Conservation (phyloP, 1,284 basidiomycete genomes). For the Exobasidium rhododendri region DNA sequence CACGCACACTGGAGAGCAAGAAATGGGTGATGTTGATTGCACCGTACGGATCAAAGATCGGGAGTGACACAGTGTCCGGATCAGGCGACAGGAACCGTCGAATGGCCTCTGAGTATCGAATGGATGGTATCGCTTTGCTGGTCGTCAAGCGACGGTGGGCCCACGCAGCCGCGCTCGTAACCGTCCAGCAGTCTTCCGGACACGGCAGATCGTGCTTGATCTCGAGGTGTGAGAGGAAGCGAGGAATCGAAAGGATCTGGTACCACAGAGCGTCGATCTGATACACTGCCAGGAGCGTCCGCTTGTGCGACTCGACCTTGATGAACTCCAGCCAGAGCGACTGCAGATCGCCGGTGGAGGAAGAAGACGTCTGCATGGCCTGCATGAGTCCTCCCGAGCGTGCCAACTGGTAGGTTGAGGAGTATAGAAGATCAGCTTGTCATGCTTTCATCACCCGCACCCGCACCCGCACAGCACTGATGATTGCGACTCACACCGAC, state of each 20-base stretch:
- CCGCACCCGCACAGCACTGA: too few relatives aligned
- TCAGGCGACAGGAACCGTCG: too few relatives aligned
- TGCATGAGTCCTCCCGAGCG: conserved; percentile 2
- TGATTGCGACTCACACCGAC: too few relatives aligned
- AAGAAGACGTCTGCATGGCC: background rate
- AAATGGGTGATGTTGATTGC: conserved; percentile 1
- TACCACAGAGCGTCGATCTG: background rate
- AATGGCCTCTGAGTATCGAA: too few relatives aligned
- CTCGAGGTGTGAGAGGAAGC: conserved; percentile 1
- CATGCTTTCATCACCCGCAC: too few relatives aligned
- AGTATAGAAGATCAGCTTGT: too few relatives aligned
- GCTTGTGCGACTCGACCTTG: conserved; percentile 3
- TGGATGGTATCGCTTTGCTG: too few relatives aligned
- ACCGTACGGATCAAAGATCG: too few relatives aligned
- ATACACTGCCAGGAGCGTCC: conserved; percentile 1
- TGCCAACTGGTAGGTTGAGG: background rate
- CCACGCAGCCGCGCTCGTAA: background rate
- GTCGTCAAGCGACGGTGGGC: too few relatives aligned
- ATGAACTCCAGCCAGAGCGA: conserved; percentile 1
- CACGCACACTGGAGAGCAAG: background rate
- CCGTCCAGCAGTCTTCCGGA: background rate
- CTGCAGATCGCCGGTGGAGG: background rate
- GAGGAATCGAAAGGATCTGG: conserved; percentile 1
- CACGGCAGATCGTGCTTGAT: conserved; percentile 2
- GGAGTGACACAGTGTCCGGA: too few relatives aligned